phyloP scores from a whole-genome alignment of 176 grass and related monocot species.

The Oryza brachyantha region DNA sequence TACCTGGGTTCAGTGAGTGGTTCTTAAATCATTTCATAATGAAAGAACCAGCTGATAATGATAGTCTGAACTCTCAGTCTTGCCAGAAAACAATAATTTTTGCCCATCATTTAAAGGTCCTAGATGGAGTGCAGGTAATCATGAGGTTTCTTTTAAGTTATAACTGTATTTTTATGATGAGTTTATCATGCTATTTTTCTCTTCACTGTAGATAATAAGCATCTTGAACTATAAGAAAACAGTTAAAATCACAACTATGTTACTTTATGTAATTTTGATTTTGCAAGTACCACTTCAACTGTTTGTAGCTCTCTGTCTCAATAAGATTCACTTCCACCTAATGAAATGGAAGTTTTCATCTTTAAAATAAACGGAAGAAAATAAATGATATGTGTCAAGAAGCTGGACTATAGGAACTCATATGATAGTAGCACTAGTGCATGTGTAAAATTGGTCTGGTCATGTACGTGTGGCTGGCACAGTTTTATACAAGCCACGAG shows the following conservation, averaged over 20 bases:
- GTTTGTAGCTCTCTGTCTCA: not conserved
- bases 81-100: conserved; percentile 96
- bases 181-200: not conserved
- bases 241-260: not conserved
- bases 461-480: not conserved
- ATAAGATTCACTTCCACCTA: not conserved
- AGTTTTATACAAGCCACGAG: not conserved
- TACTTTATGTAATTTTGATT: conserved; percentile 8
- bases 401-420: not conserved
- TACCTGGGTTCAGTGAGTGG: conserved; percentile 89
- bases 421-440: not conserved
- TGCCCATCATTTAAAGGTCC: conserved; percentile 92
- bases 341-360: not conserved
- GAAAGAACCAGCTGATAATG: conserved; percentile 35
- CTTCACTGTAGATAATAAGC: not conserved
- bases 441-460: not conserved
- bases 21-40: conserved; percentile 76
- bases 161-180: not conserved
- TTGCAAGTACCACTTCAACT: not conserved
- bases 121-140: conserved; percentile 95
- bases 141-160: not conserved
- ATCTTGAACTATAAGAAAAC: conserved; percentile 5
- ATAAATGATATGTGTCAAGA: not conserved
- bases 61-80: conserved; percentile 45
- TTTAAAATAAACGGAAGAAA: not conserved